Evolutionary conservation across 768 basidiomycete genomes (phyloP), one percentile per base, ranked within the genome.

Genomic region (Porpolomopsis calyptriformis): DNA sequence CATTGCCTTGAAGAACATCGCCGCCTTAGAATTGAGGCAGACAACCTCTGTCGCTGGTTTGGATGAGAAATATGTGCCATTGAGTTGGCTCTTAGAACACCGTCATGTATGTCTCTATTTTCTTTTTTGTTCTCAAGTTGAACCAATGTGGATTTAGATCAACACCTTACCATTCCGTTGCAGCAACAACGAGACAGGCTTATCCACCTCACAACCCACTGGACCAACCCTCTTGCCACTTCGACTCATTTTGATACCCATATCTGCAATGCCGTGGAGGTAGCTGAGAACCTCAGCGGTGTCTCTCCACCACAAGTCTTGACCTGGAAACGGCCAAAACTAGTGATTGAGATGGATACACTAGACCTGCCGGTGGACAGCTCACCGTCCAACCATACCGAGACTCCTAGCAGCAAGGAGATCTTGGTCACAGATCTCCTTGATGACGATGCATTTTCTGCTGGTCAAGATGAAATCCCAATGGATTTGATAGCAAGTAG

Each of bases 11-110:
- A 69, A 45, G 65, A 69, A 49, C 42, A 42, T 3, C 24, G 19
- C 0, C 52, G 59, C 0, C 51, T 68, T 0, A 53, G 50, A 0
- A 3, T 25, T 0, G 64, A 69, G 44, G 57, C 61, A 0, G 58
- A 66, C 35, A 67, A 70, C 20, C 50, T 70, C 0, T 64, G 60
- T 22, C 36, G 47, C 0, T 71, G 67, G 66, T 67, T 59, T 45
- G 52, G 57, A 0, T 33, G 46, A 2, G 64, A 69, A 41, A 42
- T 69, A 0, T 31, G 43, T 0, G 54, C 58, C 0, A 43, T 66
- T 1, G 60, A 57, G 31, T 20, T 55, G 10, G 57, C 58, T 1
- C 26, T 63, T 1, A 24, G 36, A 9, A 24, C 43, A 5, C 53
- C 55, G 20, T 10, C 25, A 2, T 52, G 63, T 63, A 35, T 39